phyloP scores from a whole-genome alignment of 2,329 filamentous ascomycete species.

The Calonectria hawksworthii region DNA sequence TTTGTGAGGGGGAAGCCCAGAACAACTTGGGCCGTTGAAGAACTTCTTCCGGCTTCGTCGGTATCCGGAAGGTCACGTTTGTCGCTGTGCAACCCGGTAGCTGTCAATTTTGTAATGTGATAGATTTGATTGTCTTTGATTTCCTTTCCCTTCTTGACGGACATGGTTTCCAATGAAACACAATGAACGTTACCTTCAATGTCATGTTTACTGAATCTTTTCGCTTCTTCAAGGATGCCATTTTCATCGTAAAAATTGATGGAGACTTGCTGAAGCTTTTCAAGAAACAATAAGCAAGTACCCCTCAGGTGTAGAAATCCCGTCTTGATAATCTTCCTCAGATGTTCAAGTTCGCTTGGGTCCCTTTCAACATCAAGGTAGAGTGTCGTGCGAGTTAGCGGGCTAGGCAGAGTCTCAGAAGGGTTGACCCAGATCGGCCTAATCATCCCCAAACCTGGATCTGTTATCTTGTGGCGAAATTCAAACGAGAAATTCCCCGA shows the following conservation, averaged over 20 bases:
- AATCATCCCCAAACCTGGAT: conserved; percentile 31
- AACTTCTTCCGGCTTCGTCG: background rate
- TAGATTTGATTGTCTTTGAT: background rate
- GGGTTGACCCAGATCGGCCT: conserved; percentile 30
- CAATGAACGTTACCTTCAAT: conserved; percentile 19
- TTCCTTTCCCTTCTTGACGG: background rate
- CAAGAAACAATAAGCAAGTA: conserved; percentile 30
- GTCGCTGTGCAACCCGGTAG: conserved; percentile 16
- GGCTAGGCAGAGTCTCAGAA: background rate
- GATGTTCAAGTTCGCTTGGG: background rate
- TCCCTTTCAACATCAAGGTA: conserved; percentile 31
- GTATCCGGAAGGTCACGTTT: conserved; percentile 24
- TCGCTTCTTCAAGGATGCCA: conserved; percentile 1
- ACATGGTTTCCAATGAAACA: conserved; percentile 18
- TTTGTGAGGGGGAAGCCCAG: conserved; percentile 33
- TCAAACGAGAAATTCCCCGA: conserved; percentile 37
- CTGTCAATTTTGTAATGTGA: conserved; percentile 27
- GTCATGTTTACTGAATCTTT: conserved; percentile 15
- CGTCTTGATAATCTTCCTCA: conserved; percentile 2
- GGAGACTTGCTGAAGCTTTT: conserved; percentile 23
- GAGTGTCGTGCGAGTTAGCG: conserved; percentile 32
- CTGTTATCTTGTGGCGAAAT: conserved; percentile 24
- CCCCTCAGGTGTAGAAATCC: conserved; percentile 33
- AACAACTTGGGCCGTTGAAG: conserved; percentile 28
- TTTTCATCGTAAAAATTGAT: conserved; percentile 19